Conservation (phyloP, 495 filamentous ascomycete genomes). For the Tuber borchii region DNA sequence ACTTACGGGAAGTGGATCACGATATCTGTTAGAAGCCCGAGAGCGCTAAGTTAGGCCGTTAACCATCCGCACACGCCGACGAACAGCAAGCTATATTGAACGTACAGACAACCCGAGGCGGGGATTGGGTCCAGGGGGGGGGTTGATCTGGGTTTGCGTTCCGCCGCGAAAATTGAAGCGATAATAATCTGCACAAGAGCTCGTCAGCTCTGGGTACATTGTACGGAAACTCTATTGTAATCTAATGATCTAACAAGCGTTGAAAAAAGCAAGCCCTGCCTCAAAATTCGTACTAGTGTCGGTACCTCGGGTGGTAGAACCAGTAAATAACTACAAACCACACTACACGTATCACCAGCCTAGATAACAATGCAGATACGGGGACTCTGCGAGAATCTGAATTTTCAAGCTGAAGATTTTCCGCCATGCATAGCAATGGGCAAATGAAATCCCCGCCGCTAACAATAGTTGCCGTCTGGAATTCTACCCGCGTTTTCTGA, state of each 20-base stretch:
- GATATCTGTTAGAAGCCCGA: neutral
- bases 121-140: neutral
- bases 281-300: neutral
- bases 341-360: neutral
- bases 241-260: neutral
- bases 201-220: neutral
- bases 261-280: neutral
- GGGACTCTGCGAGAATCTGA: neutral
- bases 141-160: neutral
- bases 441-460: neutral
- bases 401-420: neutral
- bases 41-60: neutral
- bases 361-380: neutral
- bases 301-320: neutral
- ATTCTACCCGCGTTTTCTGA: neutral
- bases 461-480: neutral
- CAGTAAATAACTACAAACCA: neutral
- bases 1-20: neutral
- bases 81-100: neutral
- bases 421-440: neutral
- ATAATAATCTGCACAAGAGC: neutral
- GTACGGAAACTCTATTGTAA: neutral
- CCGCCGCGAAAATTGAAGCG: neutral
- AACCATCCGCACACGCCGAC: neutral
- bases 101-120: neutral